Evolutionary conservation across 768 basidiomycete genomes (phyloP).

Genomic region (Trametes maxima): DNA sequence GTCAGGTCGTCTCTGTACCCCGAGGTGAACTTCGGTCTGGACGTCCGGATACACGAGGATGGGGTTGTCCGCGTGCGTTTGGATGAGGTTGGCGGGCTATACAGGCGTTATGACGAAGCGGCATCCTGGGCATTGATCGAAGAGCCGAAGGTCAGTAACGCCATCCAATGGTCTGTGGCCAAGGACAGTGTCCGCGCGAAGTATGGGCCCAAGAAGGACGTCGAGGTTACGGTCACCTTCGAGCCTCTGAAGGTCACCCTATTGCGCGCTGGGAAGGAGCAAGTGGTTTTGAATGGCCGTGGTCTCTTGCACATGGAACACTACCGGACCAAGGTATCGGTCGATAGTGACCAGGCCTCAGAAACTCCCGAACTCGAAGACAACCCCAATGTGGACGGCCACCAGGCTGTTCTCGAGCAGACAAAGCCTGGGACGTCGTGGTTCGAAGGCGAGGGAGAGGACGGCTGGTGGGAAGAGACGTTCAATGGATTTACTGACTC

Average conservation of each 20-base stretch:
- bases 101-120: conserved; percentile 90
- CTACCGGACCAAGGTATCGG: conserved; percentile 71
- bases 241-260: conserved; percentile 77
- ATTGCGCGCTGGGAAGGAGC: conserved; percentile 72
- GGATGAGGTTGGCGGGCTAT: conserved; percentile 81
- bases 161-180: conserved; percentile 65
- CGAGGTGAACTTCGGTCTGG: conserved; percentile 76
- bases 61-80: conserved; percentile 91
- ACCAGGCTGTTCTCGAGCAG: conserved; percentile 54
- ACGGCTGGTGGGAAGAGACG: conserved; percentile 87
- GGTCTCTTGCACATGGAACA: conserved; percentile 98
- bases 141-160: conserved; percentile 65
- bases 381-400: conserved; percentile 33
- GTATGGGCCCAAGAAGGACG: conserved; percentile 64
- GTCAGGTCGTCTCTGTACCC: conserved; percentile 85
- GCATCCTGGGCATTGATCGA: conserved; percentile 84
- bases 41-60: conserved; percentile 83
- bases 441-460: conserved; percentile 89
- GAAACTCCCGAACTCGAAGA: conserved; percentile 39
- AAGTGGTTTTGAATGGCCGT: conserved; percentile 86
- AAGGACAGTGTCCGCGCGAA: conserved; percentile 64
- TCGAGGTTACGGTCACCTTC: conserved; percentile 71
- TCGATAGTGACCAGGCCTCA: conserved; percentile 42
- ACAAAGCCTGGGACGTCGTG: conserved; percentile 58
- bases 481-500: conserved; percentile 88